Evolutionary conservation across 2,329 filamentous ascomycete species (phyloP), one percentile per base, ranked within the genome.

Genomic region (Nannizziopsis arthrosporioides): DNA sequence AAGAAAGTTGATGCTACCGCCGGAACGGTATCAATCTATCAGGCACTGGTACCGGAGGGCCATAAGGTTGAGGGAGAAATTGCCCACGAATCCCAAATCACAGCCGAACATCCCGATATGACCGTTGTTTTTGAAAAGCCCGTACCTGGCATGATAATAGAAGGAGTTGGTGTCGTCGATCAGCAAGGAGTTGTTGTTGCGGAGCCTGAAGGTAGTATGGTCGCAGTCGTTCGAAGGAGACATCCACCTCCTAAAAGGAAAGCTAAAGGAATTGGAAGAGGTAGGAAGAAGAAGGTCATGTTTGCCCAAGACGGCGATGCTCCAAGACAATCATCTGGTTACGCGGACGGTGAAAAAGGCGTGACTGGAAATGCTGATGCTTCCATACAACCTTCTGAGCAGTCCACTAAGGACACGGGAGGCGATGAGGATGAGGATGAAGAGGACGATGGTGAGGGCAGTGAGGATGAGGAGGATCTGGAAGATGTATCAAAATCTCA

Each of bases 31-130:
- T 86, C 85, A 52, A 81, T 90, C 1, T 87, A 92, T 63, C 86
- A 93, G 58, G 80, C 92, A 6, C 84, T 86, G 15, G 75, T 94
- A 3, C 77, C 80, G 4, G 84, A 90, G 49, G 88, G 87, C 0
- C 84, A 92, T 61, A 71, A 73, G 4, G 76, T 94, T 0, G 84
- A 90, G 54, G 87, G 87, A 49, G 88, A 94, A 61, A 81, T 94
- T 44, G 77, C 86, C 50, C 70, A 74, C 34, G 70, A 73, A 41
- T 69, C 73, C 46, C 70, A 71, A 48, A 62, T 68, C 22, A 63
- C 70, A 42, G 65, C 69, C 38, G 71, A 73, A 38, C 66, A 63
- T 41, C 60, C 56, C 32, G 53, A 62, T 40, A 60, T 54, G 12
- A 61, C 59, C 2, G 61, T 67, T 11, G 63, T 61, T 17, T 59